Evolutionary conservation across 306 rosid species (phyloP).

Genomic region (Quercus robur): DNA sequence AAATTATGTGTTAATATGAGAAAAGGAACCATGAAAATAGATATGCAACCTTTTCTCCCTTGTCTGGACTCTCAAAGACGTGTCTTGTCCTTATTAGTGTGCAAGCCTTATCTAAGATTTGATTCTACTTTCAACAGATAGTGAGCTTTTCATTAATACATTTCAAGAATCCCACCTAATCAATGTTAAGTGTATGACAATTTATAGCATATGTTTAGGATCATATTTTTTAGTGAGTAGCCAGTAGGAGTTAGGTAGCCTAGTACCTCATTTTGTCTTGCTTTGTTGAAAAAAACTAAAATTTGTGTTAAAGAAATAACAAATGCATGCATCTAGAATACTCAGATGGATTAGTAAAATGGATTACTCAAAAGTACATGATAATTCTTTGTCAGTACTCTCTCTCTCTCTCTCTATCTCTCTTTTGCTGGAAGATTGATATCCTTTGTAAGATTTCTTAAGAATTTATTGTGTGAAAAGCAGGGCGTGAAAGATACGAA

Average conservation of each 20-base stretch:
- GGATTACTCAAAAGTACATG: not conserved
- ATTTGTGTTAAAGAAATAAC: conserved; percentile 6
- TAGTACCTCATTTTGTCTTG: conserved; percentile 25
- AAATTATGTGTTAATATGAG: conserved; percentile 2
- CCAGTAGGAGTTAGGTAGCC: conserved; percentile 22
- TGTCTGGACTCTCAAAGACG: conserved; percentile 41
- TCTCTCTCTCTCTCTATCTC: not conserved
- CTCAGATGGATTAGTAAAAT: not conserved
- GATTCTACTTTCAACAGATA: conserved; percentile 11
- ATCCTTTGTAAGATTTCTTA: not conserved
- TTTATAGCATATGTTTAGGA: conserved; percentile 21
- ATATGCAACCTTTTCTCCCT: conserved; percentile 31
- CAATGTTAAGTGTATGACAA: conserved; percentile 16
- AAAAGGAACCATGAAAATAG: conserved; percentile 11
- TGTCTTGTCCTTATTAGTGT: conserved; percentile 30
- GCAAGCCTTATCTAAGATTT: not conserved
- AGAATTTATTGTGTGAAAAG: not conserved
- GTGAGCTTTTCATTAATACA: conserved; percentile 13
- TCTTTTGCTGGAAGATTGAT: not conserved
- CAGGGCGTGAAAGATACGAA: not conserved
- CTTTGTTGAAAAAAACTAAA: conserved; percentile 21
- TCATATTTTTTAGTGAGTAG: conserved; percentile 8
- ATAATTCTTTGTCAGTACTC: not conserved
- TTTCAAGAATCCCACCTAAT: conserved; percentile 47
- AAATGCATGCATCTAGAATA: not conserved